Percentiles rank a stretch among this genome's conserved stretches.
Conservation (phyloP, 139 green algal genomes). For the Chlamydomonas sp. region DNA sequence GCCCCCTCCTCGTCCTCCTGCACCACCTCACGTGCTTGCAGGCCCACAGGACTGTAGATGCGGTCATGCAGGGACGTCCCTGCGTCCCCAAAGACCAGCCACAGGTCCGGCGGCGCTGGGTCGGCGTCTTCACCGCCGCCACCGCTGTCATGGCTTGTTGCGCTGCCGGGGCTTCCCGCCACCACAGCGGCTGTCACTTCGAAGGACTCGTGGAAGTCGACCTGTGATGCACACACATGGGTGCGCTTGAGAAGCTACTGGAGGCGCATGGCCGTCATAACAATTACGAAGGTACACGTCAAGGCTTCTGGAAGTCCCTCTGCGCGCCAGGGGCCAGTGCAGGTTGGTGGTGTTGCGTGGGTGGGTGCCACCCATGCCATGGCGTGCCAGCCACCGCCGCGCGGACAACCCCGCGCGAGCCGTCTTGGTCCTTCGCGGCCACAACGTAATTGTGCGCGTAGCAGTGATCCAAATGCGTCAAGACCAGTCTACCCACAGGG, state of each 20-base stretch:
- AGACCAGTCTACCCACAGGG: too few species aligned
- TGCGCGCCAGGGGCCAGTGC: too few species aligned
- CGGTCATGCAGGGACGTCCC: conserved; percentile 75
- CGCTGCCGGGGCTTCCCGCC: neutral
- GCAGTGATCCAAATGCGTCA: too few species aligned
- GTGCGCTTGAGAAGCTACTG: neutral
- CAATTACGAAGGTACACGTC: too few species aligned
- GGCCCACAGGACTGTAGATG: conserved; percentile 50
- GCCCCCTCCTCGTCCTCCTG: conserved; percentile 8
- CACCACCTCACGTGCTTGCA: neutral
- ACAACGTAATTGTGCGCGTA: too few species aligned
- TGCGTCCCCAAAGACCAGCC: conserved; percentile 73
- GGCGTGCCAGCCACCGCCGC: too few species aligned
- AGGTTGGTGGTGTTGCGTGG: too few species aligned
- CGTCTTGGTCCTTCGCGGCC: too few species aligned
- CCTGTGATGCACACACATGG: conserved; percentile 22
- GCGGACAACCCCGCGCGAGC: too few species aligned
- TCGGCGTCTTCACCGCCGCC: neutral
- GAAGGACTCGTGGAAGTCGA: conserved; percentile 71
- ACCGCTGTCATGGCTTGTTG: neutral
- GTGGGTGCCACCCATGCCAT: too few species aligned
- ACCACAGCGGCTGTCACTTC: neutral
- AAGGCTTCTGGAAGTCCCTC: too few species aligned
- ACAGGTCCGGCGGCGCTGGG: conserved; percentile 51
- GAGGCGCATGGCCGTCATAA: too few species aligned